Evolutionary conservation across 306 rosid genomes (phyloP).

Genomic region (Trifolium pratense): DNA sequence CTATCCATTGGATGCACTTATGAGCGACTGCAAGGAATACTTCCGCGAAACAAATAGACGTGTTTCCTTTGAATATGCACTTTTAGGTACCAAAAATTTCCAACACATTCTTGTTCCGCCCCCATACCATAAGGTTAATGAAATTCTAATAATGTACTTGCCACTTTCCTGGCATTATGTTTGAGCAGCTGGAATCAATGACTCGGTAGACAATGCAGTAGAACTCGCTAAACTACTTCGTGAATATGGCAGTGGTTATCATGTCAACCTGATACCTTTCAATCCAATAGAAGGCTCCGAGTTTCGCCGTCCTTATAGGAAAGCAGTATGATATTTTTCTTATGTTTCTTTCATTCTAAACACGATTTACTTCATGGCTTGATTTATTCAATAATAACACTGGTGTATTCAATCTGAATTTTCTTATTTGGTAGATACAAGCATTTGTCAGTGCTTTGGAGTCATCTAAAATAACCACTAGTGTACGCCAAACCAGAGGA

Average conservation of each 20-base stretch:
- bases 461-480: conserved; percentile 72
- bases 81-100: conserved; percentile 69
- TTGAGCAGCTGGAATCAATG: conserved; percentile 93
- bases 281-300: conserved; percentile 96
- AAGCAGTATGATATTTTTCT: conserved; percentile 61
- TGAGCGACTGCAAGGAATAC: conserved; percentile 85
- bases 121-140: conserved; percentile 18
- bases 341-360: conserved; percentile 21
- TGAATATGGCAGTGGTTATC: conserved; percentile 67
- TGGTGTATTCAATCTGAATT: conserved; percentile 1
- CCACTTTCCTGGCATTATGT: conserved; percentile 40
- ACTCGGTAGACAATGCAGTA: conserved; percentile 71
- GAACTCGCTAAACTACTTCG: conserved; percentile 88
- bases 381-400: neutral
- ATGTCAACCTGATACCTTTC: conserved; percentile 93
- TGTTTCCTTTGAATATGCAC: conserved; percentile 92
- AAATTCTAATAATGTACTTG: conserved; percentile 26
- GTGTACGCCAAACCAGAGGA: conserved; percentile 90
- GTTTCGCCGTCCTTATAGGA: conserved; percentile 80
- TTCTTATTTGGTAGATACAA: conserved; percentile 56
- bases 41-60: conserved; percentile 76
- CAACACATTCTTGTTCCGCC: conserved; percentile 1
- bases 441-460: conserved; percentile 84
- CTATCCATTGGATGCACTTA: conserved; percentile 83
- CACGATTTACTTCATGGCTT: conserved; percentile 31